Conservation (phyloP, 2,329 filamentous ascomycete genomes). For the Phaeosphaeriaceae sp. region DNA sequence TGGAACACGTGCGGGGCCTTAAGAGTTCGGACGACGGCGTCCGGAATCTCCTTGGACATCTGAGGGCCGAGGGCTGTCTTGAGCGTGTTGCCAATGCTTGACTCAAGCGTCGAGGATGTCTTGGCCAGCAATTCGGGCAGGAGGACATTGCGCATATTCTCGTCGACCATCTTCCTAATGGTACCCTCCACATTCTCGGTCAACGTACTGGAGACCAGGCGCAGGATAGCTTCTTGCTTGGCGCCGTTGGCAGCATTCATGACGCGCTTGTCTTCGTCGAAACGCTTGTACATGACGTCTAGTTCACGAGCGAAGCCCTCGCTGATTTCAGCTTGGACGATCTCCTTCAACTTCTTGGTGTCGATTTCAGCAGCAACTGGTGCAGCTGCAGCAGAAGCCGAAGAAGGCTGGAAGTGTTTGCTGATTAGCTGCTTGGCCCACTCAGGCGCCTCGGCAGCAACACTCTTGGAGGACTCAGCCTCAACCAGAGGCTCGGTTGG, state of each 20-base stretch:
- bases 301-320: constrained; percentile 58
- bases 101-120: constrained; percentile 72
- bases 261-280: constrained; percentile 74
- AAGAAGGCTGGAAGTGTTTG: constrained; percentile 34
- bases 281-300: constrained; percentile 64
- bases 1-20: constrained; percentile 78
- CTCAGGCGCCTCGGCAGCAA: constrained; percentile 41
- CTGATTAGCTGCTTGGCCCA: constrained; percentile 47
- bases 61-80: constrained; percentile 70
- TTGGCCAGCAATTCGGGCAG: constrained; percentile 76
- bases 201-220: constrained; percentile 72
- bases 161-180: constrained; percentile 76
- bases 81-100: constrained; percentile 74
- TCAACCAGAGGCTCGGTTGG: constrained; percentile 23
- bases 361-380: constrained; percentile 45
- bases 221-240: constrained; percentile 75
- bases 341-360: constrained; percentile 62
- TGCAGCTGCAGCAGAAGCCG: constrained; percentile 19
- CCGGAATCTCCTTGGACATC: constrained; percentile 77
- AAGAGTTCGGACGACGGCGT: constrained; percentile 71
- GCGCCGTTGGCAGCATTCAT: constrained; percentile 69
- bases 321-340: constrained; percentile 58
- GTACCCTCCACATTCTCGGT: constrained; percentile 78
- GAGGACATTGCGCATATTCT: constrained; percentile 77
- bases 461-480: constrained; percentile 19